phyloP scores from a whole-genome alignment of 768 basidiomycete genomes.

The Boletus eberwhitei region DNA sequence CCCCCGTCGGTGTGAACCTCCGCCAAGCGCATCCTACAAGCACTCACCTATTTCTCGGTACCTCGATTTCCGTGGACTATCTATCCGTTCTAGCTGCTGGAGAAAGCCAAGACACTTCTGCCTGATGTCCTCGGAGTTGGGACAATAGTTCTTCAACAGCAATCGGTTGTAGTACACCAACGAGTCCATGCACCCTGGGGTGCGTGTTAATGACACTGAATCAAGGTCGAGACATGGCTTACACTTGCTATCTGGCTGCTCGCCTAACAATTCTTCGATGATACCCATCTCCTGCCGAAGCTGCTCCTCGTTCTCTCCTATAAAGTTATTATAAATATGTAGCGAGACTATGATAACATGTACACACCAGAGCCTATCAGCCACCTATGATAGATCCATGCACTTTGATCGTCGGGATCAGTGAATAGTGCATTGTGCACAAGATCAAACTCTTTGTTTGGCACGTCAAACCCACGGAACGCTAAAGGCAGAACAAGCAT shows the following conservation, averaged over 20 bases:
- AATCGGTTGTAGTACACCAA: conserved; percentile 79
- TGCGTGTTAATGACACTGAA: background rate
- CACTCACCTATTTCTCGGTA: conserved; percentile 65
- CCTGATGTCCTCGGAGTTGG: conserved; percentile 36
- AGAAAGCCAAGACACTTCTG: conserved; percentile 52
- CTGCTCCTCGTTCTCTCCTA: conserved; percentile 57
- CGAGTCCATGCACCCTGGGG: conserved; percentile 90
- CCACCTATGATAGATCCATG: conserved; percentile 99
- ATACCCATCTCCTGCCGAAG: conserved; percentile 72
- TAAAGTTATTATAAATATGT: background rate
- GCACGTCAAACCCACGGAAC: background rate
- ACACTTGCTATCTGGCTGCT: conserved; percentile 95
- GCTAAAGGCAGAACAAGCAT: conserved; percentile 10
- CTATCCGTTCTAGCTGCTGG: conserved; percentile 54
- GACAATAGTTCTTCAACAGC: conserved; percentile 49
- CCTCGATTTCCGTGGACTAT: conserved; percentile 60
- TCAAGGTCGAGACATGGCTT: conserved; percentile 21
- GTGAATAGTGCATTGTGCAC: conserved; percentile 94
- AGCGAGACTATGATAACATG: background rate
- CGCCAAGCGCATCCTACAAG: background rate
- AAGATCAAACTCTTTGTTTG: conserved; percentile 77
- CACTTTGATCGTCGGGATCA: conserved; percentile 93
- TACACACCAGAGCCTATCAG: conserved; percentile 72
- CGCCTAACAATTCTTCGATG: conserved; percentile 80
- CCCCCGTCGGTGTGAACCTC: background rate